Evolutionary conservation across 441 rosid genomes (phyloP).

Genomic region (Aleurites moluccanus): DNA sequence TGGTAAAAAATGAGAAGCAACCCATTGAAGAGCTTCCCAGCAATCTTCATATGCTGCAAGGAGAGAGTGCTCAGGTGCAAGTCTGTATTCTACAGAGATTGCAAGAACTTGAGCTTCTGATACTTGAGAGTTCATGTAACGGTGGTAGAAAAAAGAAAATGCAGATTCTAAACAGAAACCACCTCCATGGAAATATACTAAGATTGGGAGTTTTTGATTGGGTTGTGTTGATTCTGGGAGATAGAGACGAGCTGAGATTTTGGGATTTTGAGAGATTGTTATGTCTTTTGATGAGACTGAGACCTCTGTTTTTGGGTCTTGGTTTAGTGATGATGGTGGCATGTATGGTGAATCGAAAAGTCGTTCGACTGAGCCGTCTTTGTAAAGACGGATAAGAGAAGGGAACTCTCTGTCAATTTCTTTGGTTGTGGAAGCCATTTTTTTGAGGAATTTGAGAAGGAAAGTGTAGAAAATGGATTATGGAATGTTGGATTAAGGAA

Average conservation of each 20-base stretch:
- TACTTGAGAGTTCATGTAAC: slow-evolving; percentile 28
- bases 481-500: no score
- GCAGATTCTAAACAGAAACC: slow-evolving; percentile 45
- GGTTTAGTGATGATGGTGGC: slow-evolving; percentile 16
- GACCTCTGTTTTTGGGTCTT: slow-evolving; percentile 30
- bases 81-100: slow-evolving; percentile 43
- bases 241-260: slow-evolving; percentile 38
- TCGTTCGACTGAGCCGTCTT: slow-evolving; percentile 39
- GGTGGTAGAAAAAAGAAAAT: slow-evolving; percentile 30
- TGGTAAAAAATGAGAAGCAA: background rate
- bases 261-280: slow-evolving; percentile 29
- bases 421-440: slow-evolving; percentile 20
- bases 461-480: no score
- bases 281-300: slow-evolving; percentile 41
- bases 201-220: slow-evolving; percentile 31
- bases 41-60: slow-evolving; percentile 31
- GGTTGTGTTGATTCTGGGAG: slow-evolving; percentile 30
- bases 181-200: slow-evolving; percentile 49
- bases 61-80: slow-evolving; percentile 45
- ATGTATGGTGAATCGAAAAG: slow-evolving; percentile 24
- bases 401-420: slow-evolving; percentile 34
- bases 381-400: slow-evolving; percentile 31
- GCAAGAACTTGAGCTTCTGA: slow-evolving; percentile 29
- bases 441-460: no score
- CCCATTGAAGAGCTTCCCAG: slow-evolving; percentile 11